phyloP scores from a whole-genome alignment of 331 rosid species.

The Phaseolus coccineus region DNA sequence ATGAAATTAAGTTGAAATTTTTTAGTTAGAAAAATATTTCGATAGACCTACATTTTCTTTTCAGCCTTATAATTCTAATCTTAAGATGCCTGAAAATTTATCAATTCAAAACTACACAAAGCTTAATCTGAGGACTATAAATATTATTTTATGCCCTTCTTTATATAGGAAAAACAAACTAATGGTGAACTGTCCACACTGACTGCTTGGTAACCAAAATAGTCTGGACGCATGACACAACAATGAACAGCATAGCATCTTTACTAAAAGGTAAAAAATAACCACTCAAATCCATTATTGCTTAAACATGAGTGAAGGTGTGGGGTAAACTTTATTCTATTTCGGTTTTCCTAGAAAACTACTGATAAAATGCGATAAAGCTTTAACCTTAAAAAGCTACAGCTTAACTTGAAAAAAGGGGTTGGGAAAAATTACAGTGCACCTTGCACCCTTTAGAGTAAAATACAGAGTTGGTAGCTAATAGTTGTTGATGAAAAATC shows the following conservation, averaged over 20 bases:
- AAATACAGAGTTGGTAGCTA: conserved; percentile 5
- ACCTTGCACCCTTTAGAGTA: neutral
- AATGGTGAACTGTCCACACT: neutral
- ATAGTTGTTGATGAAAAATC: neutral
- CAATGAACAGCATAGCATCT: neutral
- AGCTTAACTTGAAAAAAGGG: neutral
- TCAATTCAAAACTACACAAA: neutral
- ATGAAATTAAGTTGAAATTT: neutral
- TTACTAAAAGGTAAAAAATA: neutral
- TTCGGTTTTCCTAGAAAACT: conserved; percentile 15
- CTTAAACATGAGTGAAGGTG: neutral
- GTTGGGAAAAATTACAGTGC: neutral
- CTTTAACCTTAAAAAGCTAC: conserved; percentile 10
- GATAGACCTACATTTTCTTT: neutral
- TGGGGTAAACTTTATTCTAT: conserved; percentile 11
- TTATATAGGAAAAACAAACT: neutral
- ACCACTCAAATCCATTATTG: neutral
- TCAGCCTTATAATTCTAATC: neutral
- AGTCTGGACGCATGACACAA: neutral
- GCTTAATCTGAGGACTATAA: neutral
- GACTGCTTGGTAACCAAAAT: neutral
- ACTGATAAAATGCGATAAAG: neutral
- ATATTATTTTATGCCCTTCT: neutral
- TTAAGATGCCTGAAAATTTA: neutral
- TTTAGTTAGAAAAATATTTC: neutral